These are phyloP conservation scores for Pseudogymnoascus sp. DNA, from an alignment of 2,329 filamentous ascomycete species.

Conservation along the genomic window DNA sequence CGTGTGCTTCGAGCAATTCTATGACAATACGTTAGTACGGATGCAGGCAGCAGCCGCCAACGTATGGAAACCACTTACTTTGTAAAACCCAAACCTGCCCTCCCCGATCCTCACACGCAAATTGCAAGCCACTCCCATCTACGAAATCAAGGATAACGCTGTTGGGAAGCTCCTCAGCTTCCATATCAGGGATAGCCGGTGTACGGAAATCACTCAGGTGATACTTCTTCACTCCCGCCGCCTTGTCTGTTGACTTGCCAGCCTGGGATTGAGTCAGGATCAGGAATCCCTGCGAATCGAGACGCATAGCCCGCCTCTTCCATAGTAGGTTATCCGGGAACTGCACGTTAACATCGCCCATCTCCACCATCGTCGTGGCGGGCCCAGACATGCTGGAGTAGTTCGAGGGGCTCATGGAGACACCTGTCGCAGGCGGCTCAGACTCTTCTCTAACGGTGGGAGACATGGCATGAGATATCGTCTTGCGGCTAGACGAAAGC, in stretches of 20 bases:
- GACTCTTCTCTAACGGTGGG: constrained; percentile 32
- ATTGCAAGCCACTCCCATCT: constrained; percentile 53
- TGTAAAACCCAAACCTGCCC: constrained; percentile 47
- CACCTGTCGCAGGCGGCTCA: constrained; percentile 18
- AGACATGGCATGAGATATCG: constrained; percentile 26
- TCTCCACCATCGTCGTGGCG: constrained; percentile 18
- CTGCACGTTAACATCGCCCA: constrained; percentile 87
- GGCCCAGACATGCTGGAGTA: constrained; percentile 36
- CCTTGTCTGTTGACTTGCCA: constrained; percentile 30
- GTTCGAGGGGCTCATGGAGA: constrained; percentile 16
- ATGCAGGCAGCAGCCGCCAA: neutral
- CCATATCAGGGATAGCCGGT: constrained; percentile 79
- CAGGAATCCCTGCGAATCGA: constrained; percentile 77
- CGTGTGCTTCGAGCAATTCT: constrained; percentile 24
- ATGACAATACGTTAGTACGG: constrained; percentile 12
- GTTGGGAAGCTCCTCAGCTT: constrained; percentile 86
- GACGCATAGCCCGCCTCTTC: constrained; percentile 84
- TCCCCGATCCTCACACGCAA: constrained; percentile 54
- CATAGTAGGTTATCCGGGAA: constrained; percentile 93
- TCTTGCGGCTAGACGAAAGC: constrained; percentile 35
- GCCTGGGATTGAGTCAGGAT: constrained; percentile 60
- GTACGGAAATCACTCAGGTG: constrained; percentile 75
- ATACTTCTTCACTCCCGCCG: constrained; percentile 62
- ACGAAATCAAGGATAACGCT: constrained; percentile 59
- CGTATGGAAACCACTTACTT: constrained; percentile 19